Evolutionary conservation across 805 yeast species (phyloP).

Genomic region (Starmerella scarabaei): DNA sequence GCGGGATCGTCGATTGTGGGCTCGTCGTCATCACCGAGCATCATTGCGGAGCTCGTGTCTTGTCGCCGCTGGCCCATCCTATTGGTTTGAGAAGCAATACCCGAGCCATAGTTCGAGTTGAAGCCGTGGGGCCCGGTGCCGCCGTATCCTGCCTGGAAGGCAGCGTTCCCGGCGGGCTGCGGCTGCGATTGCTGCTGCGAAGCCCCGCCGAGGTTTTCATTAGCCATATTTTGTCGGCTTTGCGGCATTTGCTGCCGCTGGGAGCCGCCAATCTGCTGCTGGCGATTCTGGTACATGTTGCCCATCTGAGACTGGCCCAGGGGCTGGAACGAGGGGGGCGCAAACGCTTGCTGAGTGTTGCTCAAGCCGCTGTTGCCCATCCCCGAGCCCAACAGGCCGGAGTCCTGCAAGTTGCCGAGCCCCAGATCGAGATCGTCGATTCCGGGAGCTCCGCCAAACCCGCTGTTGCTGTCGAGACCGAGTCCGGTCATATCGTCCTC

Average conservation of each 20-base stretch:
- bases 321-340: constrained; percentile 20
- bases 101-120: background rate
- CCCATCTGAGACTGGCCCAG: background rate
- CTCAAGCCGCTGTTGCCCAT: background rate
- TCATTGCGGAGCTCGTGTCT: background rate
- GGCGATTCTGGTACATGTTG: background rate
- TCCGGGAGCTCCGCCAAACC: background rate
- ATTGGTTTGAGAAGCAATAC: background rate
- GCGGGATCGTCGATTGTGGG: constrained; percentile 96
- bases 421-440: constrained; percentile 1
- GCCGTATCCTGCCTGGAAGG: background rate
- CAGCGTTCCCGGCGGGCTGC: background rate
- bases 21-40: constrained; percentile 40
- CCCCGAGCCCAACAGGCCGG: background rate
- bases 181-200: no score
- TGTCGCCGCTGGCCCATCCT: background rate
- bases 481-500: constrained; percentile 1
- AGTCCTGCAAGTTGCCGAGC: background rate
- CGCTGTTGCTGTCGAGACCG: background rate
- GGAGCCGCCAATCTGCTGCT: background rate
- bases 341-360: constrained; percentile 12
- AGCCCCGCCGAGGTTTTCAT: background rate
- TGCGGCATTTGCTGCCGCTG: no score
- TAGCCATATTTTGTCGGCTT: background rate
- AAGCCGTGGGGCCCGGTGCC: background rate